Evolutionary conservation across 2,329 filamentous ascomycete species (phyloP).

Genomic region (Chaetomium sp.): DNA sequence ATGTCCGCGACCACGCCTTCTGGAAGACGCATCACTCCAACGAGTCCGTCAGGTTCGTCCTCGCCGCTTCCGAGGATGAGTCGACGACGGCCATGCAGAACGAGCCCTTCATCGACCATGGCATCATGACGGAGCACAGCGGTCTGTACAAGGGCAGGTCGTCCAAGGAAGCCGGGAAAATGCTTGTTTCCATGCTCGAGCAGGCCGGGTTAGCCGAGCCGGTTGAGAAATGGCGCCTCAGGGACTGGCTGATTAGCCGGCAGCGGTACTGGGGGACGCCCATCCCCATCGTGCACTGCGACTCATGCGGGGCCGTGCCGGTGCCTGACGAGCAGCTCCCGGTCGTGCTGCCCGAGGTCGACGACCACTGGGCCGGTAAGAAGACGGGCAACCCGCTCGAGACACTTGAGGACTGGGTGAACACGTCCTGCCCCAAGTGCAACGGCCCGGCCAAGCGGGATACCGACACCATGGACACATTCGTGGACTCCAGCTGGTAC

Average conservation of each 20-base stretch:
- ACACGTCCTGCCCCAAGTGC: constrained; percentile 76
- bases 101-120: constrained; percentile 65
- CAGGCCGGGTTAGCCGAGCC: constrained; percentile 59
- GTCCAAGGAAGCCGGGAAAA: constrained; percentile 63
- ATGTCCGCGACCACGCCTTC: constrained; percentile 75
- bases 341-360: constrained; percentile 70
- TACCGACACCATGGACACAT: constrained; percentile 95
- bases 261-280: constrained; percentile 91
- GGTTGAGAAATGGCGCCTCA: constrained; percentile 75
- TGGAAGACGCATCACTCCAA: constrained; percentile 70
- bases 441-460: constrained; percentile 71
- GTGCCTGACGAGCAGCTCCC: constrained; percentile 77
- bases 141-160: constrained; percentile 65
- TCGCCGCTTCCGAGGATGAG: constrained; percentile 55
- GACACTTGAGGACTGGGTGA: constrained; percentile 70
- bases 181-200: constrained; percentile 61
- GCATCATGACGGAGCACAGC: constrained; percentile 67
- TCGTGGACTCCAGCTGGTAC: constrained; percentile 95
- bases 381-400: constrained; percentile 78
- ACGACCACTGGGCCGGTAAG: constrained; percentile 67
- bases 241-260: constrained; percentile 90
- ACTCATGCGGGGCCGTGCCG: constrained; percentile 73
- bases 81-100: constrained; percentile 47
- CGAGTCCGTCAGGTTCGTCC: constrained; percentile 64
- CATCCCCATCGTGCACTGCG: constrained; percentile 85